These are phyloP conservation scores for Incumbomyces lentus DNA, from an alignment of 2,329 filamentous ascomycete species.

Conservation along the genomic window DNA sequence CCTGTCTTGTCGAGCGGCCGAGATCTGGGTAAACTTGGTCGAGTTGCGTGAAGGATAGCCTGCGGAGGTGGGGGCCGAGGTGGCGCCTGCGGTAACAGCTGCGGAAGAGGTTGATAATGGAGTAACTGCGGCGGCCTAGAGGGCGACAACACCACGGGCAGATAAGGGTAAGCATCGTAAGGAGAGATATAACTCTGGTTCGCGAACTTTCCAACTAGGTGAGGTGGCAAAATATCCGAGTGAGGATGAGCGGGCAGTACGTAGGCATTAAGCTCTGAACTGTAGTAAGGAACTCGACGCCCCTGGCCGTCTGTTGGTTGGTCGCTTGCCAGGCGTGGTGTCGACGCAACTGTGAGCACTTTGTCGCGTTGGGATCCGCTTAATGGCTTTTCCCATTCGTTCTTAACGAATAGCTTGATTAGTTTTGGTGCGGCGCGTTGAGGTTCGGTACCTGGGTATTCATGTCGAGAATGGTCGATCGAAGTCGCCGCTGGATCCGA, in stretches of 20 bases:
- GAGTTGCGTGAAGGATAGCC: not conserved
- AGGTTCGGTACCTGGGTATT: not conserved
- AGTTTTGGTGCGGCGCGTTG: not conserved
- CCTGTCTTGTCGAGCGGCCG: constrained; percentile 1
- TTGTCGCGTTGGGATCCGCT: not conserved
- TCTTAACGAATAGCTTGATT: not conserved
- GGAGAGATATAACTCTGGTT: constrained; percentile 3
- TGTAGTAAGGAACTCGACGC: not conserved
- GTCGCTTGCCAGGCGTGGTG: not conserved
- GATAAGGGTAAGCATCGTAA: not conserved
- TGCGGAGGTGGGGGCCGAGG: not conserved
- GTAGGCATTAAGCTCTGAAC: not conserved
- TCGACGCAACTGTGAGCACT: not conserved
- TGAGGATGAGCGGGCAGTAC: not conserved
- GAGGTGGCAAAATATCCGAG: constrained; percentile 1
- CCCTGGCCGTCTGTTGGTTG: not conserved
- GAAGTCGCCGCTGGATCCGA: not conserved
- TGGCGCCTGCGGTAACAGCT: too few species aligned
- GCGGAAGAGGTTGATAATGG: not conserved
- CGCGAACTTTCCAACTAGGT: not conserved
- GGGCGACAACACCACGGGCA: not conserved
- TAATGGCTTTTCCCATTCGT: not conserved
- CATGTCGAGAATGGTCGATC: not conserved
- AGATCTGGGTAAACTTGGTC: not conserved
- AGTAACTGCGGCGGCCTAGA: not conserved